Conservation (phyloP, 208 protist genomes). For the Balamuthia mandrillaris region DNA sequence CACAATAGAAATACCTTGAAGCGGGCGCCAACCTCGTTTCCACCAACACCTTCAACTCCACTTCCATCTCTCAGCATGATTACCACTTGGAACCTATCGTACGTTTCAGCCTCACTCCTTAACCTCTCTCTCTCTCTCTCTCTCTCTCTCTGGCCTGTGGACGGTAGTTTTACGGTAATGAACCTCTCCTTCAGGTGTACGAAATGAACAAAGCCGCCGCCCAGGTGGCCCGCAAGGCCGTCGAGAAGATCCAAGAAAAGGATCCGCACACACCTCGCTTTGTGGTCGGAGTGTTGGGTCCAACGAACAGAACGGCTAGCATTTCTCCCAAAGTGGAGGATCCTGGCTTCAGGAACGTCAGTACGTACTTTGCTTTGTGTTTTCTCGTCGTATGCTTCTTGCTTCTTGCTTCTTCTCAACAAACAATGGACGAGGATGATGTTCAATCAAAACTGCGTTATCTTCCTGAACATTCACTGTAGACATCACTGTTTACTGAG, state of each 20-base stretch:
- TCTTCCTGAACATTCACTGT: too few relatives aligned
- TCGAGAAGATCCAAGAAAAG: slow-evolving; percentile 48
- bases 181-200: slow-evolving; percentile 56
- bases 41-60: slow-evolving; percentile 95
- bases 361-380: not conserved
- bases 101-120: not conserved
- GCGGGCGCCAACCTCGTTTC: slow-evolving; percentile 91
- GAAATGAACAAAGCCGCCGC: slow-evolving; percentile 81
- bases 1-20: slow-evolving; percentile 77
- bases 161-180: not conserved
- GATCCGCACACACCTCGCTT: slow-evolving; percentile 69
- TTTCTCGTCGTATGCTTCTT: too few relatives aligned
- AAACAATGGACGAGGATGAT: not conserved
- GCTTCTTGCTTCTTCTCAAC: not conserved
- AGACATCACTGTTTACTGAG: not conserved
- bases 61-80: slow-evolving; percentile 86
- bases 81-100: slow-evolving; percentile 84
- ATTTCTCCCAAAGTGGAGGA: slow-evolving; percentile 90
- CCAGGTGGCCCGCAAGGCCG: slow-evolving; percentile 71
- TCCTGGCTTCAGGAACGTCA: slow-evolving; percentile 84
- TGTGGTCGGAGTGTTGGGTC: slow-evolving; percentile 90
- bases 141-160: too few relatives aligned
- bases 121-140: not conserved
- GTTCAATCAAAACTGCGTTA: not conserved
- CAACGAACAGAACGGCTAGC: slow-evolving; percentile 89